These are phyloP conservation scores for Fusarium pseudocircinatum DNA, from an alignment of 2,329 filamentous ascomycete genomes.

Conservation along the genomic window DNA sequence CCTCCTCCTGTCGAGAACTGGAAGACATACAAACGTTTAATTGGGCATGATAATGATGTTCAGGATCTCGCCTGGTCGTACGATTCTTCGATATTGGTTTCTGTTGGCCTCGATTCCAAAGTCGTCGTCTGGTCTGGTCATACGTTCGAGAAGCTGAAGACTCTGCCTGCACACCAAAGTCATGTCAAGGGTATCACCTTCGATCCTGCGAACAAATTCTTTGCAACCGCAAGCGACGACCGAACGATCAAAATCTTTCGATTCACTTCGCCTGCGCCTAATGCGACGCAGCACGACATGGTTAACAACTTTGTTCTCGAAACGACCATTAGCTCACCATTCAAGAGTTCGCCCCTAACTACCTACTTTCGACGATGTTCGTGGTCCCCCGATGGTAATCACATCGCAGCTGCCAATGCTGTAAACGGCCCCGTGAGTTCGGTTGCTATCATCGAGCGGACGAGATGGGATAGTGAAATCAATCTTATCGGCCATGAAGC, in stretches of 20 bases:
- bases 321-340: conserved; percentile 87
- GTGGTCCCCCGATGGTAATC: conserved; percentile 96
- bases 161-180: conserved; percentile 89
- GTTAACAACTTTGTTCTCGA: conserved; percentile 96
- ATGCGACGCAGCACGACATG: conserved; percentile 93
- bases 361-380: conserved; percentile 97
- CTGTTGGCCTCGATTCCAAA: conserved; percentile 96
- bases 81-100: conserved; percentile 94
- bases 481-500: conserved; percentile 97
- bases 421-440: conserved; percentile 98
- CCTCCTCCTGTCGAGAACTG: conserved; percentile 95
- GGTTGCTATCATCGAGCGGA: conserved; percentile 93
- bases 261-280: conserved; percentile 89
- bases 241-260: conserved; percentile 96
- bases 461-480: conserved; percentile 94
- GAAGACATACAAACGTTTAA: conserved; percentile 92
- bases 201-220: conserved; percentile 98
- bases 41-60: conserved; percentile 98
- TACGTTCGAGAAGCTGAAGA: conserved; percentile 98
- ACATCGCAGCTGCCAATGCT: conserved; percentile 96
- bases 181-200: conserved; percentile 99
- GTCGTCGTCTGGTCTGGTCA: conserved; percentile 98
- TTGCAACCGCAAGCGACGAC: conserved; percentile 97
- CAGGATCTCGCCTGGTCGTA: conserved; percentile 97
- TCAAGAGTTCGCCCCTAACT: conserved; percentile 89